Base-by-base conservation (phyloP, 805 yeast species). In the Metschnikowia peoriensis region DNA sequence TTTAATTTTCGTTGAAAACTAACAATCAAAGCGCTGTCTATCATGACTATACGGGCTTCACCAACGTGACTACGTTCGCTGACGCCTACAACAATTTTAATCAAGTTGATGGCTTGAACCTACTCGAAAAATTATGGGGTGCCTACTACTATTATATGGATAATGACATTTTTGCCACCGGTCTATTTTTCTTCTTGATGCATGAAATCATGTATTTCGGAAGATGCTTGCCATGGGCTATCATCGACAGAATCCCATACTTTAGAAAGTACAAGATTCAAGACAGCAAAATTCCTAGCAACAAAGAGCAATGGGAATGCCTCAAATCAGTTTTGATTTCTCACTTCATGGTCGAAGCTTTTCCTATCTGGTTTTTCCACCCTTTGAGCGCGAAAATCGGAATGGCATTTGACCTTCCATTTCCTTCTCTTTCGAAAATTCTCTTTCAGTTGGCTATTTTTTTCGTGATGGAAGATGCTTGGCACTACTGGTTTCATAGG, bases 401-500 rank as follows among this genome's bases (percentile, higher is more conserved):
- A 56, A 88, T 94, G 61, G 71, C 84, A 11, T 82, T 83, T 63
- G 75, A 79, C 29, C 96, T 91, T 14, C 97, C 98, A 15, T 91
- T 93, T 80, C 97, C 98, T 47, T 66, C 81, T 12, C 62, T 75
- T 66, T 70, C 71, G 50, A 81, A 81, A 34, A 84, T 89, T 72
- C 68, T 73, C 27, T 63, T 73, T 49, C 97, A 93, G 70, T 79
- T 92, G 52, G 78, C 82, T 16, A 62, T 89, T 14, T 89, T 93
- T 74, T 93, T 93, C 69, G 79, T 89, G 42, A 70, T 88, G 57
- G 99, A 93, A 73, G 99, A 93, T 68, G 77, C 89, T 58, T 94
- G 97, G 98, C 99, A 93, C 73, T 93, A 93, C 78, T 88, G 94
- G 88, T 86, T 88, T 68, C 99, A 93, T 73, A 84, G 98, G 65